These are phyloP conservation scores for Colletotrichum tropicale DNA, from an alignment of 2,329 filamentous ascomycete species.

Conservation along the genomic window DNA sequence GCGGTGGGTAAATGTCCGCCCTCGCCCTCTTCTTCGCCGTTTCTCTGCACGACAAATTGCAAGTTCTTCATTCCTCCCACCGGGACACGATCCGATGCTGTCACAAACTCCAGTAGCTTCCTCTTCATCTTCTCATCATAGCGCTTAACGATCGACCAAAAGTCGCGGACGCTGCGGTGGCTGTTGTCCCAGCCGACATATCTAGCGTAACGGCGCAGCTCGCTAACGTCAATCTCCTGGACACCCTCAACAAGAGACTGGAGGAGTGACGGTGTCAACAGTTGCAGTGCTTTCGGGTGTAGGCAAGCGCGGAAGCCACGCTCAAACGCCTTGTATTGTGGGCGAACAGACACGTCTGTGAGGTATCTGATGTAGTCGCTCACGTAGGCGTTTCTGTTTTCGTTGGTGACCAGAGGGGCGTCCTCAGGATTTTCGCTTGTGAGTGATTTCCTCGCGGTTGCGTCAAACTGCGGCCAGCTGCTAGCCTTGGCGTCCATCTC, in stretches of 20 bases:
- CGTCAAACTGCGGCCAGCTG: slow-evolving; percentile 59
- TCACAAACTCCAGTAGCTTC: slow-evolving; percentile 89
- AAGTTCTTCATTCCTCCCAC: slow-evolving; percentile 84
- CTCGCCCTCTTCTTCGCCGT: slow-evolving; percentile 65
- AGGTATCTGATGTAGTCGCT: slow-evolving; percentile 86
- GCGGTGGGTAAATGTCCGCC: slow-evolving; percentile 76
- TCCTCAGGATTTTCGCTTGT: slow-evolving; percentile 51
- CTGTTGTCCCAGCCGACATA: slow-evolving; percentile 82
- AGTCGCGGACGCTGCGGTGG: slow-evolving; percentile 74
- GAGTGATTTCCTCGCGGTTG: slow-evolving; percentile 28
- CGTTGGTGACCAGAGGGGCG: slow-evolving; percentile 77
- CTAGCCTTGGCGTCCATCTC: slow-evolving; percentile 53
- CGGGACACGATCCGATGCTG: slow-evolving; percentile 87
- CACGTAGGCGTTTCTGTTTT: slow-evolving; percentile 79
- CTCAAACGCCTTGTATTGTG: slow-evolving; percentile 82
- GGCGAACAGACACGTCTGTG: slow-evolving; percentile 75
- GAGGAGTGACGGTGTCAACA: slow-evolving; percentile 74
- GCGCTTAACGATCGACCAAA: slow-evolving; percentile 80
- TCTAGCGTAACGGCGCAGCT: slow-evolving; percentile 71
- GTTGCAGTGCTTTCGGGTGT: slow-evolving; percentile 69
- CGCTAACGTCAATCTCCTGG: slow-evolving; percentile 77
- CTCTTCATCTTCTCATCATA: slow-evolving; percentile 74
- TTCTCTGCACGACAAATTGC: slow-evolving; percentile 82
- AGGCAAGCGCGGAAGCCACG: slow-evolving; percentile 81
- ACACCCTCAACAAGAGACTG: slow-evolving; percentile 84